Evolutionary conservation across 78 protist genomes (phyloP).

Genomic region (Ministeria vibrans): DNA sequence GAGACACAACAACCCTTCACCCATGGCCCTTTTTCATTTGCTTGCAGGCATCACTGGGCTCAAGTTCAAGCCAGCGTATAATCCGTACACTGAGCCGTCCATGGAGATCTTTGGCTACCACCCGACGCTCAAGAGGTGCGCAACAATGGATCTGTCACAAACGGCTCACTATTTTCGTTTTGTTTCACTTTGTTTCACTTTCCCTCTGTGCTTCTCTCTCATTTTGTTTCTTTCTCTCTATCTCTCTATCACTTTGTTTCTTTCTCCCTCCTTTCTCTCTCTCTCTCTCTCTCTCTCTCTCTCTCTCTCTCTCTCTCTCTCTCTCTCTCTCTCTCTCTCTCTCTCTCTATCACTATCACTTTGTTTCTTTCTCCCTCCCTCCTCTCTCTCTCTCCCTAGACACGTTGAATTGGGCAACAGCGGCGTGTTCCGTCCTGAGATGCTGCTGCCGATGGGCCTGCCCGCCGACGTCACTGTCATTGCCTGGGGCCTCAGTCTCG

Average conservation of each 20-base stretch:
- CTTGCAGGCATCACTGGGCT: constrained; percentile 66
- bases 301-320: constrained; percentile 10
- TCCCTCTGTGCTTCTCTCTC: constrained; percentile 1
- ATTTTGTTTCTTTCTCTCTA: background rate
- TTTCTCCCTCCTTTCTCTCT: background rate
- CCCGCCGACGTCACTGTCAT: constrained; percentile 88
- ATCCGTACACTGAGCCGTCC: constrained; percentile 99
- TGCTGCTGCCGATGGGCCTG: constrained; percentile 98
- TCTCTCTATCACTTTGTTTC: too few relatives aligned
- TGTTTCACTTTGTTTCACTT: background rate
- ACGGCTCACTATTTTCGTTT: constrained; percentile 32
- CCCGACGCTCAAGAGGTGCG: constrained; percentile 49
- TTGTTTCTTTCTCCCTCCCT: too few relatives aligned
- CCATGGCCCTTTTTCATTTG: background rate
- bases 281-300: background rate
- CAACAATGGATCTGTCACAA: constrained; percentile 93
- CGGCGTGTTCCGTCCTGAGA: constrained; percentile 96
- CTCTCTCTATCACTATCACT: too few relatives aligned
- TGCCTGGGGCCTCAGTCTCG: constrained; percentile 95
- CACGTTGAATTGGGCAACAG: constrained; percentile 77
- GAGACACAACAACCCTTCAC: too few relatives aligned
- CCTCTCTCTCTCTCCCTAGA: too few relatives aligned
- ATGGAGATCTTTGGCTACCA: constrained; percentile 95
- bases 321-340: too few relatives aligned
- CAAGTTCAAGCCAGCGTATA: constrained; percentile 95